phyloP scores from a whole-genome alignment of 306 rosid genomes.

The Argentina anserina region DNA sequence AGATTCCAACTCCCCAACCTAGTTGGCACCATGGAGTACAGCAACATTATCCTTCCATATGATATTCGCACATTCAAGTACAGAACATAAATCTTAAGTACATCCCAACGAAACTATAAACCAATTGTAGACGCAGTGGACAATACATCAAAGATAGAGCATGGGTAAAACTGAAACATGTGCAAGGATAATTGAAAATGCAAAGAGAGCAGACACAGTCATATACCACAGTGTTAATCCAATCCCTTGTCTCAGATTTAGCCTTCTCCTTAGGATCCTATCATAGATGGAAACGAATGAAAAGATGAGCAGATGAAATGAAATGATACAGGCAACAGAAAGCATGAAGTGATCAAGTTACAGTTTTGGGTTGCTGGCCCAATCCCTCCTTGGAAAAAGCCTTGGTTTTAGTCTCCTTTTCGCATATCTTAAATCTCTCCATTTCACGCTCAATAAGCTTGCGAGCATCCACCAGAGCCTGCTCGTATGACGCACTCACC shows the following conservation, averaged over 20 bases:
- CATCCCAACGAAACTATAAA: not conserved
- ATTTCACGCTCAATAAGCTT: constrained; percentile 92
- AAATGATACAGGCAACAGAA: not conserved
- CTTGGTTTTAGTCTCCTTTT: constrained; percentile 96
- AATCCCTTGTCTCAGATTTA: constrained; percentile 93
- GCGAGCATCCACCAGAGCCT: constrained; percentile 94
- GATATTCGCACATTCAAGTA: not conserved
- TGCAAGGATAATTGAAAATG: not conserved
- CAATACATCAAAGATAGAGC: not conserved
- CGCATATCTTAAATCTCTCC: constrained; percentile 88
- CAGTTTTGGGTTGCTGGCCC: constrained; percentile 97
- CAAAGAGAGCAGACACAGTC: constrained; percentile 21
- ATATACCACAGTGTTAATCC: constrained; percentile 93
- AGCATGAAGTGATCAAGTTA: constrained; percentile 31
- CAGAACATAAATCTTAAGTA: not conserved
- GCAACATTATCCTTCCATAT: constrained; percentile 14
- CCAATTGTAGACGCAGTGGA: not conserved
- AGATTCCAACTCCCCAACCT: constrained; percentile 92
- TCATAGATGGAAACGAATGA: constrained; percentile 22
- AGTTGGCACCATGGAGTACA: constrained; percentile 22
- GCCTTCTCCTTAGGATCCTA: constrained; percentile 99
- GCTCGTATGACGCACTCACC: constrained; percentile 99
- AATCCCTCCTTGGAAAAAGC: constrained; percentile 98
- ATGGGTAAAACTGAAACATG: not conserved
- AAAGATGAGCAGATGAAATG: not conserved